phyloP scores from a whole-genome alignment of 1,284 basidiomycete genomes.

The Lignosus rhinocerotis region DNA sequence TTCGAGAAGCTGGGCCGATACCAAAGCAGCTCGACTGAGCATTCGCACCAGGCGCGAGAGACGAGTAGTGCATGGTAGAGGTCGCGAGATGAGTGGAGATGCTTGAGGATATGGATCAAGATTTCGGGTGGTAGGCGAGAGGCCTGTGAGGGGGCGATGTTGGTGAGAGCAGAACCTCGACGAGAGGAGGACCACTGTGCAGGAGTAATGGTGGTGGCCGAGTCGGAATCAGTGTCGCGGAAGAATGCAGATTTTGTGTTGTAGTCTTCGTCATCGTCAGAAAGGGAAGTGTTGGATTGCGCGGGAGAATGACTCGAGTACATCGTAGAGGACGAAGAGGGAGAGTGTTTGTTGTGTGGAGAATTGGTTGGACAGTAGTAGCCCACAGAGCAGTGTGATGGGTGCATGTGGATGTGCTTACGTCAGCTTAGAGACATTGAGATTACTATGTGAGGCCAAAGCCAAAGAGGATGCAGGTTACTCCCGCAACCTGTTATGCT shows the following conservation, averaged over 20 bases:
- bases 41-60: conserved; percentile 92
- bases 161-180: conserved; percentile 30
- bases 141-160: conserved; percentile 41
- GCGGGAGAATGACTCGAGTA: conserved; percentile 62
- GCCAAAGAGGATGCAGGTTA: neutral
- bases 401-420: conserved; percentile 24
- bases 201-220: conserved; percentile 49
- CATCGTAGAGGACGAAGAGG: conserved; percentile 24
- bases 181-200: conserved; percentile 69
- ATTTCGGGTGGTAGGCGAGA: conserved; percentile 84
- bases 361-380: neutral
- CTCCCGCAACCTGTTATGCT: conserved; percentile 1
- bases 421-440: conserved; percentile 20
- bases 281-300: conserved; percentile 52
- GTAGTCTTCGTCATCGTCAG: conserved; percentile 65
- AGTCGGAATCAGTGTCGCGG: conserved; percentile 34
- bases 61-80: conserved; percentile 81
- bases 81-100: conserved; percentile 75
- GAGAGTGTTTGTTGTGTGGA: conserved; percentile 13
- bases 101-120: conserved; percentile 89
- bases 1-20: conserved; percentile 83
- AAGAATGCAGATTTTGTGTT: conserved; percentile 51
- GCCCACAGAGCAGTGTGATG: conserved; percentile 13
- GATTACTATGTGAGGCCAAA: conserved; percentile 4
- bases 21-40: conserved; percentile 95